Percentiles rank a stretch among this genome's conserved stretches.
Evolutionary conservation across 2,329 filamentous ascomycete species (phyloP).

Genomic region (Fusarium protoensiforme): DNA sequence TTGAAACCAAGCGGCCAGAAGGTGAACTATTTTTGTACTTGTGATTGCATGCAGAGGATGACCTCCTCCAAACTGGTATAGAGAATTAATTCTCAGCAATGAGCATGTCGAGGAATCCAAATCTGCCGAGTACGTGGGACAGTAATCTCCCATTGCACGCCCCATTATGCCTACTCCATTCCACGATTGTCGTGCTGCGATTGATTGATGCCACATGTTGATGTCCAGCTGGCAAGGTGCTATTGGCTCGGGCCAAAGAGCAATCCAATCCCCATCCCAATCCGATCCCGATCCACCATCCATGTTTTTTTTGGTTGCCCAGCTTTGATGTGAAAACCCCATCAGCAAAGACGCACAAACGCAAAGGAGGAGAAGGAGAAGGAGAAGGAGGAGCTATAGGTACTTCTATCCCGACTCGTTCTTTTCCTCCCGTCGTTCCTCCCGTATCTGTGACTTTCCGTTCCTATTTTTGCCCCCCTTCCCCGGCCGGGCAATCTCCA

Average conservation of each 20-base stretch:
- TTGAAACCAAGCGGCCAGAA: background rate
- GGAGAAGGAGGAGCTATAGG: background rate
- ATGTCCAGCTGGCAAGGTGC: background rate
- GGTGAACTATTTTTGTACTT: background rate
- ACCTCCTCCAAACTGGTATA: background rate
- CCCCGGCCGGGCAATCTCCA: constrained; percentile 11
- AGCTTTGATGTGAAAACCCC: background rate
- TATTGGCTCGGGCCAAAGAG: background rate
- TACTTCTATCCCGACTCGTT: constrained; percentile 4
- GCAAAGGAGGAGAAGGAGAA: background rate
- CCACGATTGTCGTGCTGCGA: background rate
- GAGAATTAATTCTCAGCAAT: background rate
- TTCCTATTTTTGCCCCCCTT: background rate
- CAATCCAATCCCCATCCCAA: constrained; percentile 4
- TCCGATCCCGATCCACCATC: constrained; percentile 8
- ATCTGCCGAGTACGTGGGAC: background rate
- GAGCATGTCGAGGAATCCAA: background rate
- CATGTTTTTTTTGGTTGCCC: constrained; percentile 10
- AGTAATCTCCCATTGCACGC: background rate
- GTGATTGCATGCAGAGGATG: background rate
- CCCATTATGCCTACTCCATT: background rate
- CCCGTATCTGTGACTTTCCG: background rate
- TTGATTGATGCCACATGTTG: background rate
- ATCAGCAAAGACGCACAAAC: constrained; percentile 11
- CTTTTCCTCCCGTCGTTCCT: background rate